Evolutionary conservation across 495 filamentous ascomycete species (phyloP), one percentile per base, ranked within the genome.

Genomic region (Penicillium paxilli): DNA sequence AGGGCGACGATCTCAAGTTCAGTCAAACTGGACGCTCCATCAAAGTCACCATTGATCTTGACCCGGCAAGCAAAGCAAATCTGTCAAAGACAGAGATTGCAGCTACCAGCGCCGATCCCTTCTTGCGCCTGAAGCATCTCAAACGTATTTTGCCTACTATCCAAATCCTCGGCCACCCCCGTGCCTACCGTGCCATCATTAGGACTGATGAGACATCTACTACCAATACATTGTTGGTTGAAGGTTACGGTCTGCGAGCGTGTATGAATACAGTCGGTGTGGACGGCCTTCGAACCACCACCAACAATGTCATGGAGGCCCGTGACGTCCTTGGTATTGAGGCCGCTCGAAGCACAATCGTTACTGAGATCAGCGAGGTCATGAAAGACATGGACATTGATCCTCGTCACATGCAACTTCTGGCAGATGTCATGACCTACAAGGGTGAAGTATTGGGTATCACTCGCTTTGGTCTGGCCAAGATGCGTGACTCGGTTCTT

Each of bases 371-470:
- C 63, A 72, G 76, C 45, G 69, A 69, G 19, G 92, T 96, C 65
- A 96, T 96, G 91, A 82, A 78, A 41, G 83, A 85, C 63, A 97
- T 98, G 94, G 84, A 85, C 73, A 97, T 98, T 59, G 94, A 98
- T 76, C 94, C 94, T 23, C 88, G 95, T 26, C 94, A 98, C 80
- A 97, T 98, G 92, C 89, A 97, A 68, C 83, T 98, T 7, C 82
- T 98, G 14, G 93, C 94, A n/a, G 95, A 98, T 54, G 91, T 97
- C 30, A 98, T 98, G 94, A 98, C 94, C 5, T 98, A 93, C 80
- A 96, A 96, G 73, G 94, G 94, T 44, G 93, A 98, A 57, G 89
- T 98, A 0, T 82, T 96, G n/a, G 94, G 94, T 30, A 98, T 98
- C 65, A 98, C 94, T 8, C 87, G 94, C 21, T 98, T 98, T 70